phyloP scores from a whole-genome alignment of 805 yeast genomes.

The Jamesozyma jinghongensis region DNA sequence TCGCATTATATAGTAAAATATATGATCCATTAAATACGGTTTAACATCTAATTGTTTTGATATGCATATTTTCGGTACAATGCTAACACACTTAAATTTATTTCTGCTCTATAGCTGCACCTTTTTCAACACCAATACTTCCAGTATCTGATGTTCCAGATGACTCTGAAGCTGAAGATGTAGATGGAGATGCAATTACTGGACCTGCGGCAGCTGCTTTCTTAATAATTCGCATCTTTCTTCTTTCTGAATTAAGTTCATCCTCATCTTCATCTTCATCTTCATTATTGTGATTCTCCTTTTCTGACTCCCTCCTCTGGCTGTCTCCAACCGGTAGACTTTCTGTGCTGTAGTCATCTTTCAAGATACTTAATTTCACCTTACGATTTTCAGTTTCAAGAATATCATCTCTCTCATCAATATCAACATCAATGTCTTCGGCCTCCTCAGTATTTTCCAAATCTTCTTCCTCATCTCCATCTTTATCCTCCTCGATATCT shows the following conservation, averaged over 20 bases:
- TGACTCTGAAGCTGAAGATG: constrained; percentile 22
- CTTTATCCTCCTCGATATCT: constrained; percentile 9
- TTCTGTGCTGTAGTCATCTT: not conserved
- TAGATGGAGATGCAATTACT: no score
- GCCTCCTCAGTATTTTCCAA: constrained; percentile 6
- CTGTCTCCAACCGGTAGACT: not conserved
- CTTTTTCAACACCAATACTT: no score
- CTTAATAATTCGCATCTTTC: constrained; percentile 24
- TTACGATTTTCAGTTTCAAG: not conserved
- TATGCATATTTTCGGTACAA: no score
- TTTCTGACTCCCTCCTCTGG: no score
- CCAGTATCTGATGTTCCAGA: not conserved
- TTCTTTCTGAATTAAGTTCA: constrained; percentile 16
- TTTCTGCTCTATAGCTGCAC: no score
- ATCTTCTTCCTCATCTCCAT: no score
- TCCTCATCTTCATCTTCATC: constrained; percentile 9
- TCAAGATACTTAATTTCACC: not conserved
- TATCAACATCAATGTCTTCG: not conserved
- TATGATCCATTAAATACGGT: not conserved
- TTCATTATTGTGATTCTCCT: constrained; percentile 4
- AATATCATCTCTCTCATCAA: not conserved
- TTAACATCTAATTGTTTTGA: not conserved
- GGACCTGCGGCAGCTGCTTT: constrained; percentile 6
- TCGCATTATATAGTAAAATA: no score
- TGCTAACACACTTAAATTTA: no score